phyloP scores from a whole-genome alignment of 768 basidiomycete genomes.

The Pisolithus sp. region DNA sequence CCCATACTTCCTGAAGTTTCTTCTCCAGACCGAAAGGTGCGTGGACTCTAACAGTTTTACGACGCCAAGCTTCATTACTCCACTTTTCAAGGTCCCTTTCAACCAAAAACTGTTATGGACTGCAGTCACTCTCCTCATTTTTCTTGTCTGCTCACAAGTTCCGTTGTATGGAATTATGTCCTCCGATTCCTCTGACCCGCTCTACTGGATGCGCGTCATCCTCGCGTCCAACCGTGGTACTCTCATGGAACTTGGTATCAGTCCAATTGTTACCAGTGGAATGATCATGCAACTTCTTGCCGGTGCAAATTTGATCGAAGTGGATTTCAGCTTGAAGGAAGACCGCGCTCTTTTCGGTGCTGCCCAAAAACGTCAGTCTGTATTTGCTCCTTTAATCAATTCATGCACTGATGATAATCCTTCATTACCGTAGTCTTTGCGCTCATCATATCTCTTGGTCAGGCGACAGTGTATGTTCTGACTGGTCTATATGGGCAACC shows the following conservation, averaged over 20 bases:
- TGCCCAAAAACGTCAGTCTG: constrained; percentile 85
- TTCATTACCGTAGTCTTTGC: constrained; percentile 69
- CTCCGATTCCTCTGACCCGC: constrained; percentile 96
- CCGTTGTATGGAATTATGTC: constrained; percentile 99
- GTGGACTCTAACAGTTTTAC: constrained; percentile 8
- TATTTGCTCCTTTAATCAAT: neutral
- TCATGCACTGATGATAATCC: neutral
- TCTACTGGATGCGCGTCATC: constrained; percentile 99
- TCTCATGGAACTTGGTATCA: constrained; percentile 98
- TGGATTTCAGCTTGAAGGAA: constrained; percentile 96
- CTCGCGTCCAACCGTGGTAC: constrained; percentile 97
- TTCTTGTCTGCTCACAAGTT: constrained; percentile 98
- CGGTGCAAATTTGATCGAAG: constrained; percentile 94
- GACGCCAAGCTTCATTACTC: constrained; percentile 1
- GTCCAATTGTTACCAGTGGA: constrained; percentile 94
- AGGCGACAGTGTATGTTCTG: constrained; percentile 94
- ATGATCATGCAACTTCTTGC: constrained; percentile 99
- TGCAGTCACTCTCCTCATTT: constrained; percentile 97
- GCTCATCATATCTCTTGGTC: constrained; percentile 91
- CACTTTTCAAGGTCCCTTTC: constrained; percentile 72
- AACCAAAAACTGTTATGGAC: constrained; percentile 99
- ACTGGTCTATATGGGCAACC: constrained; percentile 97
- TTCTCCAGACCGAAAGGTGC: constrained; percentile 93
- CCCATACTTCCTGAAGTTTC: constrained; percentile 96
- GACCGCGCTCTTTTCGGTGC: constrained; percentile 93